Conservation (phyloP, 2,329 filamentous ascomycete species). For the Trichothecium sympodiale region DNA sequence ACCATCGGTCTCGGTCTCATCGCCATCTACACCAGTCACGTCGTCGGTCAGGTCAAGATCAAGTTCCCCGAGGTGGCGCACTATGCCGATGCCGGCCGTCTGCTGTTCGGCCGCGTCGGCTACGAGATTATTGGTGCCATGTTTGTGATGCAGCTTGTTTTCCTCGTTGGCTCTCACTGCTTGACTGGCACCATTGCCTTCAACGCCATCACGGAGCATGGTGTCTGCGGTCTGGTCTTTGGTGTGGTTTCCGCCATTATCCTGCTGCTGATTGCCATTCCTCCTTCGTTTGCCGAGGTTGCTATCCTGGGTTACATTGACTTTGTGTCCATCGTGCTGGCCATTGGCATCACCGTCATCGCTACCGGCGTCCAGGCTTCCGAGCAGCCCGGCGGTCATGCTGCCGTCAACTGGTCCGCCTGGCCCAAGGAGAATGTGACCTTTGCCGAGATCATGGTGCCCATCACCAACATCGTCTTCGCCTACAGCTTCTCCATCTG, state of each 20-base stretch:
- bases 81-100: conserved; percentile 56
- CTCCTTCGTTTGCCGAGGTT: conserved; percentile 36
- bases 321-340: conserved; percentile 51
- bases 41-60: conserved; percentile 37
- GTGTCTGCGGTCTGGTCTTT: conserved; percentile 32
- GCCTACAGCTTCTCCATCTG: conserved; percentile 50
- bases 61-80: conserved; percentile 46
- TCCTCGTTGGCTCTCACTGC: conserved; percentile 62
- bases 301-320: conserved; percentile 39
- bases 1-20: conserved; percentile 30
- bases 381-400: conserved; percentile 18
- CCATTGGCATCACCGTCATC: conserved; percentile 57
- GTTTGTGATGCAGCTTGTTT: conserved; percentile 53
- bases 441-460: conserved; percentile 46
- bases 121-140: conserved; percentile 51
- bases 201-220: conserved; percentile 50
- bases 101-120: conserved; percentile 49
- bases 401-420: conserved; percentile 27
- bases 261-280: conserved; percentile 32
- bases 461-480: conserved; percentile 59
- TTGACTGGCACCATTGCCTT: conserved; percentile 61
- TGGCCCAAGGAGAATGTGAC: conserved; percentile 33
- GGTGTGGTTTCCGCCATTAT: conserved; percentile 33
- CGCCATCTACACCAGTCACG: conserved; percentile 35
- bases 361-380: conserved; percentile 41